Conservation (phyloP, 441 rosid species). For the Adansonia madagascariensis region DNA sequence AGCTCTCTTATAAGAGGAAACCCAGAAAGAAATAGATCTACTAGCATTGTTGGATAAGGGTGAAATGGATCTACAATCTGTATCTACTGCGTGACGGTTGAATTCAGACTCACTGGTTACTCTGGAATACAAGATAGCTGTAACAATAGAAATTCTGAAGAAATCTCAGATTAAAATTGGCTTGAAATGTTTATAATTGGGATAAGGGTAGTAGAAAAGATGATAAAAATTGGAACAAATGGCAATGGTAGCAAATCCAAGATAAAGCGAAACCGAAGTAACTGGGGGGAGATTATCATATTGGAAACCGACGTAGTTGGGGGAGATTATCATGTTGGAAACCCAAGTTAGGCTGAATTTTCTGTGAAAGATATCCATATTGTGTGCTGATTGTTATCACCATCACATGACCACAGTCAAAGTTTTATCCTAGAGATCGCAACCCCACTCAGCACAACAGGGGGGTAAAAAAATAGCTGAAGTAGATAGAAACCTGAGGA, state of each 20-base stretch:
- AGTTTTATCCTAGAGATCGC: constrained; percentile 23
- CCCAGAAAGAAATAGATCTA: neutral
- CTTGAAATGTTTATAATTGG: too few species aligned
- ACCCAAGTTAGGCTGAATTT: neutral
- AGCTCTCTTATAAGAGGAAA: neutral
- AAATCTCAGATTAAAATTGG: too few species aligned
- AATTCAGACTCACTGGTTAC: too few species aligned
- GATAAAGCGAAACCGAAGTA: neutral
- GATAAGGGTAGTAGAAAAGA: too few species aligned
- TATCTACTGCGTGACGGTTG: too few species aligned
- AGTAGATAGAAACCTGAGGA: constrained; percentile 86
- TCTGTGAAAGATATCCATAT: neutral
- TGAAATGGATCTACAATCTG: too few species aligned
- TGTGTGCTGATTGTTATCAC: constrained; percentile 9
- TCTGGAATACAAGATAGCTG: too few species aligned
- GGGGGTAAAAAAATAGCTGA: constrained; percentile 33
- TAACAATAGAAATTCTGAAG: too few species aligned
- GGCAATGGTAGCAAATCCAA: too few species aligned
- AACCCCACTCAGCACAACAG: constrained; percentile 6
- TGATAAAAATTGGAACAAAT: too few species aligned
- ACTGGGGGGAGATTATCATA: neutral
- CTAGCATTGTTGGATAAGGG: too few species aligned
- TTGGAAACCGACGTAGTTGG: neutral
- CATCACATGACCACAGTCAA: neutral
- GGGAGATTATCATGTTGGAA: too few species aligned